A percentile compares a stretch with the other conserved stretches of the same genome.
phyloP scores from a whole-genome alignment of 306 rosid species.

The Cucumis melo region DNA sequence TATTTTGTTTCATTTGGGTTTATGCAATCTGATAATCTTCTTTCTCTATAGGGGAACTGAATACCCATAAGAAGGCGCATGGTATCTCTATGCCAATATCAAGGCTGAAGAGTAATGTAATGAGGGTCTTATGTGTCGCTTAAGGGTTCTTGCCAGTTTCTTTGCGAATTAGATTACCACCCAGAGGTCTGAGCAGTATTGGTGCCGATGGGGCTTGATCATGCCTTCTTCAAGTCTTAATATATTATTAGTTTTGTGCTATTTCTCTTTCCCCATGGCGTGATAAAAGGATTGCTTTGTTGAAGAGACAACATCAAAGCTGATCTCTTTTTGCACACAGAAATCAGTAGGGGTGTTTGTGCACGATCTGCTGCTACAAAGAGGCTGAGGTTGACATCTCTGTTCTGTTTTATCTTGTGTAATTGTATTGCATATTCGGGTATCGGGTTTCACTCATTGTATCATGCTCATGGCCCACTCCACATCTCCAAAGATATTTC shows the following conservation, averaged over 20 bases:
- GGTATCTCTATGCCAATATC: background rate
- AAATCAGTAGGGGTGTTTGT: background rate
- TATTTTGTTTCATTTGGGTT: background rate
- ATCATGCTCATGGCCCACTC: background rate
- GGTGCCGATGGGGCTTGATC: background rate
- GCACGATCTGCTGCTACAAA: background rate
- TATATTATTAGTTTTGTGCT: background rate
- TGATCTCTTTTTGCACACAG: background rate
- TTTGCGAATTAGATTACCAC: background rate
- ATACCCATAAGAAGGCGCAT: background rate
- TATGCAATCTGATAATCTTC: background rate
- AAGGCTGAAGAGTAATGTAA: background rate
- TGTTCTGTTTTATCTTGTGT: background rate
- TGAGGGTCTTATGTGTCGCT: background rate
- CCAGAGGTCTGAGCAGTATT: background rate
- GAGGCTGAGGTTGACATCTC: conserved; percentile 2
- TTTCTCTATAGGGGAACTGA: background rate
- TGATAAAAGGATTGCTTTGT: background rate
- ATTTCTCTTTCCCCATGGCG: background rate
- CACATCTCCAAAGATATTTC: background rate
- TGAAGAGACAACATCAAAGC: background rate
- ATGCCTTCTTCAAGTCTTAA: background rate
- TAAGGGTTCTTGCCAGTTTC: background rate
- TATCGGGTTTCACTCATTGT: background rate
- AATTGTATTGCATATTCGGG: background rate